Conservation (phyloP, 1,139 yeast species). For the Suhomyces kunorum region DNA sequence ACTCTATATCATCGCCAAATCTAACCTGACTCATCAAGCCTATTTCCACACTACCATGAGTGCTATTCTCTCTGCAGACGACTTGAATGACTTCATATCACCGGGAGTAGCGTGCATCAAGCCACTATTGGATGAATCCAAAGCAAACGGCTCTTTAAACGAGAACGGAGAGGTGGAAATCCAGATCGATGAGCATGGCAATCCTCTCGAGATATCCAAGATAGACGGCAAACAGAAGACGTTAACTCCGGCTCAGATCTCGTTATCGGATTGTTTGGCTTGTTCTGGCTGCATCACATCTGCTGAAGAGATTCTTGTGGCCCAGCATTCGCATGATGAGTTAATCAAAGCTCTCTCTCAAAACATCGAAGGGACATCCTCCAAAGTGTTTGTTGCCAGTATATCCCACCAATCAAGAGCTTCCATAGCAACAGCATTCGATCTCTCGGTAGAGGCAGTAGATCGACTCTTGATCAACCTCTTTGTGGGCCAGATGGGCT, state of each 20-base stretch:
- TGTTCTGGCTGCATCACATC: slow-evolving; percentile 98
- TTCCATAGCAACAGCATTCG: slow-evolving; percentile 72
- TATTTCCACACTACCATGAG: slow-evolving; percentile 53
- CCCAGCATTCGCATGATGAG: slow-evolving; percentile 86
- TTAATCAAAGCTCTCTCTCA: slow-evolving; percentile 59
- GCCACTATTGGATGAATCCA: slow-evolving; percentile 58
- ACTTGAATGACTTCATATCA: slow-evolving; percentile 87
- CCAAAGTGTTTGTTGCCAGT: slow-evolving; percentile 65
- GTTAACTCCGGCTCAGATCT: slow-evolving; percentile 81
- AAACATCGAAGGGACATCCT: slow-evolving; percentile 20
- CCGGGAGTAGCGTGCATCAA: slow-evolving; percentile 96
- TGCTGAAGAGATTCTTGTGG: slow-evolving; percentile 89
- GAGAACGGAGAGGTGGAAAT: slow-evolving; percentile 54
- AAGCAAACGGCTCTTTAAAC: slow-evolving; percentile 14
- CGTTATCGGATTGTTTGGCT: slow-evolving; percentile 90
- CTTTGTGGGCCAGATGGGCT: slow-evolving; percentile 63
- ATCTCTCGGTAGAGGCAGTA: slow-evolving; percentile 50
- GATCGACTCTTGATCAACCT: slow-evolving; percentile 64
- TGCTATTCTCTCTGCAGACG: slow-evolving; percentile 83
- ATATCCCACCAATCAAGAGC: slow-evolving; percentile 86
- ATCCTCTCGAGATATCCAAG: slow-evolving; percentile 65
- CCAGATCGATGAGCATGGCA: slow-evolving; percentile 65
- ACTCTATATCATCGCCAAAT: not conserved
- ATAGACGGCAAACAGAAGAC: slow-evolving; percentile 53
- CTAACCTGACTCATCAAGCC: slow-evolving; percentile 1